These are phyloP conservation scores for Adansonia madagascariensis DNA, from an alignment of 441 rosid genomes.

Conservation along the genomic window DNA sequence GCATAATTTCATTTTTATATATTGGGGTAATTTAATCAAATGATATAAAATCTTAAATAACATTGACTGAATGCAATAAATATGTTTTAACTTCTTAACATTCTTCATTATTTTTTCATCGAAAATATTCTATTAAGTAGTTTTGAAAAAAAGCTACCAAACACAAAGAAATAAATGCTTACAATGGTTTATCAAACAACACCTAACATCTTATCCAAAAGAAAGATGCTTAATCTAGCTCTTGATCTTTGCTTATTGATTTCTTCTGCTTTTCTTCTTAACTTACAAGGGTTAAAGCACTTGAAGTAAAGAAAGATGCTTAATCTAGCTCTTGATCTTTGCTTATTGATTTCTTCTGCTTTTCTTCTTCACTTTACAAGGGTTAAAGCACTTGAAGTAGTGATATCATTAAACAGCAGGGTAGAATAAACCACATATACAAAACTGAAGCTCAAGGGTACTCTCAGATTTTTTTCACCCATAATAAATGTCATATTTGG, in stretches of 20 bases:
- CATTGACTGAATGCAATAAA: conserved; percentile 1
- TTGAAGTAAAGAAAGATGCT: not conserved
- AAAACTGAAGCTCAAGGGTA: not conserved
- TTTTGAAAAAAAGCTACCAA: not conserved
- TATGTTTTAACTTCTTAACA: not conserved
- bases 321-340: not conserved
- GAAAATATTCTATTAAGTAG: not conserved
- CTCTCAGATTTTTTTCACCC: not conserved
- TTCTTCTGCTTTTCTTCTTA: not conserved
- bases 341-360: not conserved
- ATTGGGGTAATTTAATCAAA: not conserved
- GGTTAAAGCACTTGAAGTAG: not conserved
- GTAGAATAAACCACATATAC: not conserved
- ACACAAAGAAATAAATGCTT: not conserved
- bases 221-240: conserved; percentile 1
- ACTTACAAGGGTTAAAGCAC: not conserved
- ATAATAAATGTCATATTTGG: too few species aligned
- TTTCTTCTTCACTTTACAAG: not conserved
- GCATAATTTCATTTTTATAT: not conserved
- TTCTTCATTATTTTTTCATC: not conserved
- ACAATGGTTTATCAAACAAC: not conserved
- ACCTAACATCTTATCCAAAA: not conserved
- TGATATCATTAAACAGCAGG: not conserved
- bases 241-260: not conserved
- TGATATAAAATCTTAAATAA: not conserved